Evolutionary conservation across 1,284 basidiomycete genomes (phyloP), one percentile per base, ranked within the genome.

Genomic region (Cutaneotrichosporon sp.): DNA sequence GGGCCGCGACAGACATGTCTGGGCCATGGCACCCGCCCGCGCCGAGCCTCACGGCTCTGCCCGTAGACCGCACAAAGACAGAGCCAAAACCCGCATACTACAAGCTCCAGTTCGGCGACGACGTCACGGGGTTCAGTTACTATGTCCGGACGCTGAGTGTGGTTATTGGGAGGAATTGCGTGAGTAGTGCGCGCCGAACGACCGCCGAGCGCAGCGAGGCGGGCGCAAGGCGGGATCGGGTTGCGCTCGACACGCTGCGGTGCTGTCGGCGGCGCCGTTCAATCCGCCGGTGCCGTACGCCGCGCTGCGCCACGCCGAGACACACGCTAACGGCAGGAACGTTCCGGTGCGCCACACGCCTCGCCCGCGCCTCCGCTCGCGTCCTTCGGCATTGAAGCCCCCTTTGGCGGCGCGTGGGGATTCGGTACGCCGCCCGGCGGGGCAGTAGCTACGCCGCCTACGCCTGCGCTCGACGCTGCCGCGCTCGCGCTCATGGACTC

Each of bases 31-130:
- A 66, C 18, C 71, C 71, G 10, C 71, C 71, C n/a, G 59, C 64
- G 40, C 69, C 71, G 13, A 67, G 65, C 23, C 49, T 73, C 30
- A 68, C 68, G 4, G 64, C 69, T 9, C 55, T 76, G n/a, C 74
- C 74, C 1, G 70, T 76, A 26, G 73, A 76, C 54, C 53, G 56
- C 55, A 65, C 62, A 20, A 72, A 73, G 55, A 76, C 72, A 8
- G 73, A 74, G 50, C 74, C 74, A 14, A 73, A 69, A 45, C 69
- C 72, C 7, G 74, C 74, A 7, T 76, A 69, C 55, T 76, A 76
- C 65, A 76, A 76, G 63, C 63, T 76, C 7, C 74, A 76, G 54
- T 76, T 76, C 50, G 69, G 69, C 21, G 70, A 70, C 55, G 67
- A 76, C 49, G 58, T 67, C 15, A 73, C 72, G n/a, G 74, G 73